These are phyloP conservation scores for Aspergillus transmontanensis DNA, from an alignment of 2,329 filamentous ascomycete genomes.

Conservation along the genomic window DNA sequence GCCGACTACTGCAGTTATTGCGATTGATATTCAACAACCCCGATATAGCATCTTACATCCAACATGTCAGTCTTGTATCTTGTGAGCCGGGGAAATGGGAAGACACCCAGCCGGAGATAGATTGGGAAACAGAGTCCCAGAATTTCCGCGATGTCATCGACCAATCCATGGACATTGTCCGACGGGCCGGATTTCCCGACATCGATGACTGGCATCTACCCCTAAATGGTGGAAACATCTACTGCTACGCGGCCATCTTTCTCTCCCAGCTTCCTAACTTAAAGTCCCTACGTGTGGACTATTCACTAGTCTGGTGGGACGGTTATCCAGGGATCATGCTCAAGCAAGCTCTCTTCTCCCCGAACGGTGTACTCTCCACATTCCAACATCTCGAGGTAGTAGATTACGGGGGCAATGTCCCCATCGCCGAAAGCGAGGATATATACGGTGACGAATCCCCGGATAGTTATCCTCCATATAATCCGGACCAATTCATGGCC, in stretches of 20 bases:
- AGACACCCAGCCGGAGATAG: background rate
- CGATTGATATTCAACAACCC: background rate
- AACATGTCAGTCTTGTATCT: background rate
- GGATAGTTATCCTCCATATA: background rate
- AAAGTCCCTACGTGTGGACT: background rate
- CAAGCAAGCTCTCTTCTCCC: background rate
- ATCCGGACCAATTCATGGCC: background rate
- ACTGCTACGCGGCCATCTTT: background rate
- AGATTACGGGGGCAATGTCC: slow-evolving; percentile 3
- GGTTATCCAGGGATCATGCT: background rate
- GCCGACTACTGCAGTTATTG: slow-evolving; percentile 1
- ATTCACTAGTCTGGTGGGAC: slow-evolving; percentile 3
- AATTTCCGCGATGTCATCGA: background rate
- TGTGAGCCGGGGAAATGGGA: background rate
- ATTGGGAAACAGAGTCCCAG: slow-evolving; percentile 1
- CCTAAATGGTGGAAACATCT: background rate
- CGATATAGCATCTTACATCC: slow-evolving; percentile 4
- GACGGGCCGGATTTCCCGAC: background rate
- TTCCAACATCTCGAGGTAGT: slow-evolving; percentile 1
- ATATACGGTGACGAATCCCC: background rate
- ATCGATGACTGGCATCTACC: background rate
- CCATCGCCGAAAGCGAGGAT: background rate
- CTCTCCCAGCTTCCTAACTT: background rate
- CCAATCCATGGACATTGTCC: slow-evolving; percentile 1
- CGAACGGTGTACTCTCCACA: background rate